These are phyloP conservation scores for Lichtheimia ramosa DNA, from an alignment of 371 early-diverging fungal species.

Conservation along the genomic window DNA sequence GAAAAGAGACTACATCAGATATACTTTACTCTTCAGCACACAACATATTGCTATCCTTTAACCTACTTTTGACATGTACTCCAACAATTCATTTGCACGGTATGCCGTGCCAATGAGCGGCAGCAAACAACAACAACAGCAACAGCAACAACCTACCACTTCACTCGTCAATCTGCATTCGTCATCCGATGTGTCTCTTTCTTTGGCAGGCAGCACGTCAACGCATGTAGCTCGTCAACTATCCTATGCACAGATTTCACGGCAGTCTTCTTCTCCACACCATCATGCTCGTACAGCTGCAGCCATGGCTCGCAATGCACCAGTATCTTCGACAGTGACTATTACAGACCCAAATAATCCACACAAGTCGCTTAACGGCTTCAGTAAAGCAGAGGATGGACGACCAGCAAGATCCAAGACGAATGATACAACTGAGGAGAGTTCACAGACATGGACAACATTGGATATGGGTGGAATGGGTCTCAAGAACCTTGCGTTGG, in stretches of 20 bases:
- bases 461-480: constrained; percentile 94
- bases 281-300: constrained; percentile 87
- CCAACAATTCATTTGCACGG: constrained; percentile 38
- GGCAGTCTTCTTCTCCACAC: constrained; percentile 82
- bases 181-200: constrained; percentile 17
- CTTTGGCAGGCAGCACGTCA: constrained; percentile 19
- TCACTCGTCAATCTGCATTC: constrained; percentile 19
- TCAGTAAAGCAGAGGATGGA: constrained; percentile 25
- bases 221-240: constrained; percentile 74
- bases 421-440: background rate
- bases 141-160: constrained; percentile 1
- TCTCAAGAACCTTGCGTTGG: constrained; percentile 72
- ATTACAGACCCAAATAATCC: constrained; percentile 68
- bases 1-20: background rate
- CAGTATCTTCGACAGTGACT: constrained; percentile 53
- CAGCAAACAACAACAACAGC: constrained; percentile 16
- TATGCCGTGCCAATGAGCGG: constrained; percentile 49
- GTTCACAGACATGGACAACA: constrained; percentile 64
- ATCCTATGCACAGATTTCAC: constrained; percentile 69
- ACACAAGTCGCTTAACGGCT: constrained; percentile 33
- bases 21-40: constrained; percentile 15
- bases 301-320: constrained; percentile 52
- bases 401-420: constrained; percentile 13
- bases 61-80: constrained; percentile 29
- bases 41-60: constrained; percentile 18